Percentiles rank a stretch among this genome's conserved stretches.
These are phyloP conservation scores for Tuber brumale DNA, from an alignment of 495 filamentous ascomycete genomes.

Conservation along the genomic window DNA sequence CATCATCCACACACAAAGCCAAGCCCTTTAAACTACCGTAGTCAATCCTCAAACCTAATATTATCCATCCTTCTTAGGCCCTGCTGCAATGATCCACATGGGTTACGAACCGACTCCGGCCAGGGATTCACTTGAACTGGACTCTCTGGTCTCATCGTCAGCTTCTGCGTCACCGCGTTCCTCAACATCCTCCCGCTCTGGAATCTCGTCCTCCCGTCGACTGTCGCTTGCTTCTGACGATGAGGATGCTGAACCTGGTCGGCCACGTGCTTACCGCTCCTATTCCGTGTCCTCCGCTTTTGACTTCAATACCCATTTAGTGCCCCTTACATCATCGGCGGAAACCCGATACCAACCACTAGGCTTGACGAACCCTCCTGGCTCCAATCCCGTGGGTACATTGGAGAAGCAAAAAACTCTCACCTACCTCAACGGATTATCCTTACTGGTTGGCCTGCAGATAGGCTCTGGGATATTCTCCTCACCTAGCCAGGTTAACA, in stretches of 20 bases:
- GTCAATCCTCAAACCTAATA: neutral
- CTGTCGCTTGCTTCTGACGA: constrained; percentile 74
- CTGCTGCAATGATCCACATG: constrained; percentile 18
- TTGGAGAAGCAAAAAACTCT: constrained; percentile 92
- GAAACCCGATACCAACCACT: constrained; percentile 69
- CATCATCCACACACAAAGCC: neutral
- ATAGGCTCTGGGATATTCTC: constrained; percentile 98
- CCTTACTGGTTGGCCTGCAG: constrained; percentile 82
- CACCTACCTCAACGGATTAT: constrained; percentile 88
- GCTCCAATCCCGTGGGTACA: constrained; percentile 47
- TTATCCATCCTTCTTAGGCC: neutral
- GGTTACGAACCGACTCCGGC: constrained; percentile 49
- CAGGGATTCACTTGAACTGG: constrained; percentile 93
- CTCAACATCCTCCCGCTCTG: constrained; percentile 64
- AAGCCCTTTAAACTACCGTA: neutral
- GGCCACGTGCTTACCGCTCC: constrained; percentile 56
- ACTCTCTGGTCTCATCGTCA: constrained; percentile 80
- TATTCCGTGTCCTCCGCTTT: constrained; percentile 90
- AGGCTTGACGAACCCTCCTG: constrained; percentile 58
- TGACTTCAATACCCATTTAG: constrained; percentile 84
- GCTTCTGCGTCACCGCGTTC: constrained; percentile 55
- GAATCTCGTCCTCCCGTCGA: constrained; percentile 82
- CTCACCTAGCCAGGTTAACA: constrained; percentile 87
- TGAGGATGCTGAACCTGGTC: constrained; percentile 49
- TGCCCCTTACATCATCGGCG: constrained; percentile 82